Evolutionary conservation across 116 monocot genomes (phyloP), one percentile per base, ranked within the genome.

Genomic region (Dioscorea cayenensis): DNA sequence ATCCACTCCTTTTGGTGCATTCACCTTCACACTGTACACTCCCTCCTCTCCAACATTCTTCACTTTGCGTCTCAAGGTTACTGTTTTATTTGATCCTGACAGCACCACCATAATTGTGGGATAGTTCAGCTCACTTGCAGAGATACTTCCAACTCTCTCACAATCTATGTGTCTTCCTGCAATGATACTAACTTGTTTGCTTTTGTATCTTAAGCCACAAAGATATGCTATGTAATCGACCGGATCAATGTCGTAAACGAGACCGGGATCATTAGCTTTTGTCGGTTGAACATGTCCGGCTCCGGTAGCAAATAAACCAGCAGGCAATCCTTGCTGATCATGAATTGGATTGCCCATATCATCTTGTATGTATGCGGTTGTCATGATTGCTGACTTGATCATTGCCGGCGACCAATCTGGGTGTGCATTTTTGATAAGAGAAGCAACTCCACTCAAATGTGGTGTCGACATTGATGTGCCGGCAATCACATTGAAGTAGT

Each of bases 241-340:
- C 3, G 64, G 6, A 5, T 55, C 20, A 14, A 81, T 72, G 20
- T 81, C 77, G 23, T 77, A 81, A 10, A 81, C 51, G 11, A 82
- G 65, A 1, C 82, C 82, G 1, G 82, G 82, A 36, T 74, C 60
- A 13, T 22, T 63, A 14, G 75, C 82, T 29, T 64, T 65, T 8
- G 27, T 17, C 6, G 82, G 82, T 9, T 82, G 52, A 9, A 82
- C 74, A 72, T 78, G 82, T 11, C 82, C 82, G 1, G 78, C 51
- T 10, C 82, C 78, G 8, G 66, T 78, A 13, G 32, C 69, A 62
- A 66, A 82, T 20, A 72, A 36, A 22, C 51, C 35, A 5, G 83
- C 78, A 61, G 65, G 43, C 12, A 13, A 14, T 7, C 9, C 13
- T 4, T 3, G 16, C 36, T 83, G 59, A 60, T 83, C 78, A 2